phyloP scores from a whole-genome alignment of 805 yeast species.

The Starmerella powellii region DNA sequence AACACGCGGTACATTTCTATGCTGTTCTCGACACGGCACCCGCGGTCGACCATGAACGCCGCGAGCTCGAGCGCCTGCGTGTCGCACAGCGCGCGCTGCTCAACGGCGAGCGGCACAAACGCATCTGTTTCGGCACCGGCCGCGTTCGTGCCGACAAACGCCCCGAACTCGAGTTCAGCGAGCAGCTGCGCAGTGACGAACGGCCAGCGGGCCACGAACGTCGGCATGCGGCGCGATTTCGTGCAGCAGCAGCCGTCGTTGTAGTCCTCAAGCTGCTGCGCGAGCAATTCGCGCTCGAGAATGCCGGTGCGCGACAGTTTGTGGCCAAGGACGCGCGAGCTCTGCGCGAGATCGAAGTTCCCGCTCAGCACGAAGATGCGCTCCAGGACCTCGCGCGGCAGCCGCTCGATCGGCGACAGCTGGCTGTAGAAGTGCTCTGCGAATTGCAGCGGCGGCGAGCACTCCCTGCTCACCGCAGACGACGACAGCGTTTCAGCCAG shows the following conservation, averaged over 20 bases:
- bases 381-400: conserved; percentile 37
- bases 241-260: too few species aligned
- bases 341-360: conserved; percentile 31
- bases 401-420: conserved; percentile 12
- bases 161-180: conserved; percentile 48
- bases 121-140: conserved; percentile 31
- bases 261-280: conserved; percentile 7
- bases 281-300: conserved; percentile 21
- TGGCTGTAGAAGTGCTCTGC: neutral
- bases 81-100: conserved; percentile 26
- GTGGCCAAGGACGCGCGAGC: conserved; percentile 27
- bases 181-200: conserved; percentile 24
- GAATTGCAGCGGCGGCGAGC: neutral
- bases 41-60: conserved; percentile 24
- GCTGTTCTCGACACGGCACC: conserved; percentile 17
- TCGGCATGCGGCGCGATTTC: conserved; percentile 19
- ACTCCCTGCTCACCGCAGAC: neutral
- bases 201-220: conserved; percentile 17
- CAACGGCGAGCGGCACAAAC: conserved; percentile 73
- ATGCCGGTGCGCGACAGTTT: conserved; percentile 25
- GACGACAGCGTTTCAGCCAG: neutral
- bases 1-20: conserved; percentile 8
- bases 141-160: conserved; percentile 31
- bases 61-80: conserved; percentile 11
- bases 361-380: conserved; percentile 33